Conservation (phyloP, 1,284 basidiomycete genomes). For the Sanguinoderma infundibulare region DNA sequence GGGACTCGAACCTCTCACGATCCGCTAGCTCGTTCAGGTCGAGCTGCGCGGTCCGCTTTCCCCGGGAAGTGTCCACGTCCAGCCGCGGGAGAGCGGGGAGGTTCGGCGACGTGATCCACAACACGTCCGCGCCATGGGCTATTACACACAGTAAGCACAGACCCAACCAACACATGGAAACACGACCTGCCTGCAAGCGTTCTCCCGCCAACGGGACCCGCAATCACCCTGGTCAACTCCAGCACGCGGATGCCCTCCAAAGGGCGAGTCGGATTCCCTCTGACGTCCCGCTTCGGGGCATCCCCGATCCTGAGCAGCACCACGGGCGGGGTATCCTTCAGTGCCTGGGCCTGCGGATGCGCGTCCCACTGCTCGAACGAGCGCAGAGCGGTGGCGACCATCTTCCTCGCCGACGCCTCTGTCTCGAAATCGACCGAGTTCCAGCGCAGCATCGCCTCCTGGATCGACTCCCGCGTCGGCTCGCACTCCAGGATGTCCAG, state of each 20-base stretch:
- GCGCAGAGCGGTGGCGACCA: slow-evolving; percentile 59
- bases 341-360: slow-evolving; percentile 51
- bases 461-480: slow-evolving; percentile 44
- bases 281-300: slow-evolving; percentile 42
- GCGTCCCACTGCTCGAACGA: slow-evolving; percentile 55
- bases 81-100: slow-evolving; percentile 58
- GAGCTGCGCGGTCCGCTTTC: slow-evolving; percentile 68
- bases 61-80: slow-evolving; percentile 67
- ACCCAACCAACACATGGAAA: neutral
- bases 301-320: slow-evolving; percentile 52
- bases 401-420: slow-evolving; percentile 46
- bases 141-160: neutral
- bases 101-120: slow-evolving; percentile 59
- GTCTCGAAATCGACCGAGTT: slow-evolving; percentile 56
- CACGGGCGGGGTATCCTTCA: slow-evolving; percentile 46
- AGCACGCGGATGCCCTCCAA: slow-evolving; percentile 57
- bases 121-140: slow-evolving; percentile 68
- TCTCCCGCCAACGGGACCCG: slow-evolving; percentile 60
- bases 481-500: slow-evolving; percentile 47
- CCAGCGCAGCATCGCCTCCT: slow-evolving; percentile 47
- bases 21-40: slow-evolving; percentile 48
- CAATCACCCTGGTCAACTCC: slow-evolving; percentile 63
- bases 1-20: slow-evolving; percentile 37
- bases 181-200: slow-evolving; percentile 53
- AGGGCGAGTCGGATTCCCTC: slow-evolving; percentile 33